Conservation (phyloP, 2,329 filamentous ascomycete species). For the Aureobasidium sp. region DNA sequence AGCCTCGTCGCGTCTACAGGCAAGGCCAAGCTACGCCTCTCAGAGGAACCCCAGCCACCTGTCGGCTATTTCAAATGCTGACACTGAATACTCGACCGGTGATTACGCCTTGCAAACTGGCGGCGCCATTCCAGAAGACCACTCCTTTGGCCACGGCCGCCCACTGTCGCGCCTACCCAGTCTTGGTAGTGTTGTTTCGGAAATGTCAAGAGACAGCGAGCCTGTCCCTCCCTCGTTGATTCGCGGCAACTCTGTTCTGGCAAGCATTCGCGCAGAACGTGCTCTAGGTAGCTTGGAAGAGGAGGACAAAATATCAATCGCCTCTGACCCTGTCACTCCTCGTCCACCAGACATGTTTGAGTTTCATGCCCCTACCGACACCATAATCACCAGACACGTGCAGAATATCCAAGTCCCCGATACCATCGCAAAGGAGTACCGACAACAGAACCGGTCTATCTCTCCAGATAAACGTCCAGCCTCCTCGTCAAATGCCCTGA, state of each 20-base stretch:
- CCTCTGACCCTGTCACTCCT: constrained; percentile 59
- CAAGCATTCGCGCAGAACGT: constrained; percentile 32
- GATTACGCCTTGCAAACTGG: constrained; percentile 80
- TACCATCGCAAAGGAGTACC: constrained; percentile 78
- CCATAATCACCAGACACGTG: constrained; percentile 78
- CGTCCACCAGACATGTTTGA: constrained; percentile 45
- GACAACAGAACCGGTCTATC: constrained; percentile 59
- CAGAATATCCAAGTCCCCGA: constrained; percentile 86
- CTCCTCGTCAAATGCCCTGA: constrained; percentile 26
- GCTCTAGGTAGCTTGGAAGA: constrained; percentile 42
- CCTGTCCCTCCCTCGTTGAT: constrained; percentile 21
- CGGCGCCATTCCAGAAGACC: constrained; percentile 53
- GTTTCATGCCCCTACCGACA: constrained; percentile 59
- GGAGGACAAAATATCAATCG: constrained; percentile 43
- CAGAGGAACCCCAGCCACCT: constrained; percentile 48
- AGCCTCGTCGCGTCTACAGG: constrained; percentile 23
- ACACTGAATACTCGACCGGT: constrained; percentile 36
- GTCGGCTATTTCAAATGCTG: constrained; percentile 59
- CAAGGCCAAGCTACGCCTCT: constrained; percentile 47
- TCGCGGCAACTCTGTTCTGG: constrained; percentile 25
- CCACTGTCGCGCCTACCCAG: constrained; percentile 68
- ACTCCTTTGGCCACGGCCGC: constrained; percentile 23
- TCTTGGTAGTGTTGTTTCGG: constrained; percentile 82
- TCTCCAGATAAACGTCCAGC: constrained; percentile 50
- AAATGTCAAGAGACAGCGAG: constrained; percentile 49